Conservation (phyloP, 495 filamentous ascomycete genomes). For the Lasiosphaeria ovina region DNA sequence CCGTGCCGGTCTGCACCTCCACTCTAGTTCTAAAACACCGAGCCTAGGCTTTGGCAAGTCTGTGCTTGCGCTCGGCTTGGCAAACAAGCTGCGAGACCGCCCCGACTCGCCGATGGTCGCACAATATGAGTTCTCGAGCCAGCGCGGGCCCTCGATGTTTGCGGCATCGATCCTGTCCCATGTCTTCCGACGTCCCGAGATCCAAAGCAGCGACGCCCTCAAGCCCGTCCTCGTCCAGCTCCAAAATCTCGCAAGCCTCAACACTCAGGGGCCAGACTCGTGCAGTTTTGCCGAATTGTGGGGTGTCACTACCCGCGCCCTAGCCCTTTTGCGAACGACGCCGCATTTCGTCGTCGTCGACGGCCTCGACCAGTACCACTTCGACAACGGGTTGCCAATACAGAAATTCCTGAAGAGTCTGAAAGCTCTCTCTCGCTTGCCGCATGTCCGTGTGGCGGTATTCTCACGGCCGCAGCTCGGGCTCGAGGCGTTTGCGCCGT, state of each 20-base stretch:
- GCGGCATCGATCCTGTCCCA: not conserved
- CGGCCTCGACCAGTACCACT: not conserved
- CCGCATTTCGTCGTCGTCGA: not conserved
- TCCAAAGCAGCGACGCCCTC: not conserved
- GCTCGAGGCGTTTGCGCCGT: not conserved
- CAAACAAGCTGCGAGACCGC: not conserved
- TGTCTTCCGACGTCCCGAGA: not conserved
- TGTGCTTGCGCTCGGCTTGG: not conserved
- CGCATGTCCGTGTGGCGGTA: not conserved
- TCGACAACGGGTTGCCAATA: not conserved
- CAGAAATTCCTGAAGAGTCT: not conserved
- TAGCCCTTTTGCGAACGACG: not conserved
- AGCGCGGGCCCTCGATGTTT: not conserved
- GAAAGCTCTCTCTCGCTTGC: not conserved
- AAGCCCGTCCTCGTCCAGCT: not conserved
- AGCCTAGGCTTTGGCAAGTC: not conserved
- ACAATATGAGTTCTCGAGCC: not conserved
- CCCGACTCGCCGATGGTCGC: not conserved
- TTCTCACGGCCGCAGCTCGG: not conserved
- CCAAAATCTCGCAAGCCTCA: not conserved
- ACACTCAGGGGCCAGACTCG: not conserved
- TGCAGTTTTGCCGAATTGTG: not conserved
- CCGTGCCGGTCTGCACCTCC: not conserved
- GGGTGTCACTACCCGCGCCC: not conserved
- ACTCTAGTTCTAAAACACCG: not conserved